Percentiles rank a stretch among this genome's conserved stretches.
phyloP scores from a whole-genome alignment of 345 rosid genomes.

The Salix koriyanagi region DNA sequence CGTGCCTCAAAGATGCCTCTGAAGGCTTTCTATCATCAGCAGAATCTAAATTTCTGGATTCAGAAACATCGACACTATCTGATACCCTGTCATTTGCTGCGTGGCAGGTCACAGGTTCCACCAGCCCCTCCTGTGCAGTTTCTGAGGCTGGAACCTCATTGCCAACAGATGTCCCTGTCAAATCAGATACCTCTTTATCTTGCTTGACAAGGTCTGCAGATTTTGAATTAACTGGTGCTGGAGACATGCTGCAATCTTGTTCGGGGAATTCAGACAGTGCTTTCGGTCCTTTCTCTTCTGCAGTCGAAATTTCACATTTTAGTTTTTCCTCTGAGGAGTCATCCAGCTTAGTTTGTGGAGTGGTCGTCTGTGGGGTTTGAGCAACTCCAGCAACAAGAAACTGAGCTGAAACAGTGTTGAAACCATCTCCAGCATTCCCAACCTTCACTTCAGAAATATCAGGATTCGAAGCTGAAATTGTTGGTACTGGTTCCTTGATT shows the following conservation, averaged over 20 bases:
- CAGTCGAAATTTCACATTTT: slow-evolving; percentile 21
- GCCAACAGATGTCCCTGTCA: slow-evolving; percentile 6
- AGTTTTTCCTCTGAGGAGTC: slow-evolving; percentile 18
- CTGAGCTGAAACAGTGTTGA: slow-evolving; percentile 27
- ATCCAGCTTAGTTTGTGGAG: slow-evolving; percentile 12
- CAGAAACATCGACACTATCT: slow-evolving; percentile 27
- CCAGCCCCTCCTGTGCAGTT: slow-evolving; percentile 25
- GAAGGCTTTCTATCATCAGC: slow-evolving; percentile 22
- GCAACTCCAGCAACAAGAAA: slow-evolving; percentile 21
- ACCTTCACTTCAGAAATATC: slow-evolving; percentile 29
- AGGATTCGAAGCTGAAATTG: slow-evolving; percentile 19
- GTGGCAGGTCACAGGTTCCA: slow-evolving; percentile 23
- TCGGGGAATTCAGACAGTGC: slow-evolving; percentile 16
- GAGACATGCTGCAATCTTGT: slow-evolving; percentile 29
- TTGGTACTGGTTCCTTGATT: slow-evolving; percentile 22
- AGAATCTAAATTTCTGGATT: slow-evolving; percentile 29
- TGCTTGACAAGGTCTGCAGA: slow-evolving; percentile 18
- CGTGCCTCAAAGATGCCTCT: slow-evolving; percentile 17
- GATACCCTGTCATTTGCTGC: slow-evolving; percentile 18
- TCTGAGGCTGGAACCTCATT: slow-evolving; percentile 27
- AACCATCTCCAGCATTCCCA: slow-evolving; percentile 28
- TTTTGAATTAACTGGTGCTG: slow-evolving; percentile 20
- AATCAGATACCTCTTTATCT: slow-evolving; percentile 21
- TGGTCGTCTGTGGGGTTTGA: neutral
- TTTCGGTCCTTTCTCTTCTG: slow-evolving; percentile 13